Base-by-base conservation (phyloP, 2,329 filamentous ascomycete genomes). In the Sphaceloma murrayae region DNA sequence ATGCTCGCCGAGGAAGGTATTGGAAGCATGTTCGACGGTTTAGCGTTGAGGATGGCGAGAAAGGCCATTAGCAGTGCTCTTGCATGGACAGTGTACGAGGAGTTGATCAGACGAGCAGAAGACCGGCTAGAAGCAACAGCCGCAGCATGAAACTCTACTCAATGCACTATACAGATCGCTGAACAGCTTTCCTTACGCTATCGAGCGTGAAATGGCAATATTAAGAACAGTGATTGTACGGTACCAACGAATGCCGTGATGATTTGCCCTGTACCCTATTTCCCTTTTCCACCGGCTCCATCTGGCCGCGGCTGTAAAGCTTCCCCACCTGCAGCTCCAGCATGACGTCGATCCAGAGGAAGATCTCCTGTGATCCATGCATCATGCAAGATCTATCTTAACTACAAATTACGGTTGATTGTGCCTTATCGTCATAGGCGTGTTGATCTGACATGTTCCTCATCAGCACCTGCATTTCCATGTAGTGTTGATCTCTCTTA, bases 51-150 rank as follows among this genome's bases (percentile, higher is more conserved):
- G 46, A 94, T 96, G 72, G 83, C 80, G 34, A 74, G 91, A 53
- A 98, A 98, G 63, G 89, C 87, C 4, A 65, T 95, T 33, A 95
- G 88, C 62, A 89, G 83, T 43, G 91, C 91, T n/a, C 70, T 96
- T 53, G 89, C 89, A 5, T 98, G 91, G 91, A 96, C 89, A 7
- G 72, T 95, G 30, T 98, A 98, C 58, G 91, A 98, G 66, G 89
- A 95, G 62, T 64, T 95, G 54, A 82, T 96, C 50, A 70, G 88
- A 48, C 73, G 83, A 54, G 82, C 82, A 1, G 78, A 80, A 61
- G 65, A 53, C 34, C 42, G 32, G 17, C 29, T 34, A 14, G 42
- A 10, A 17, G n/a, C n/a, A n/a, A 40, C 36, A 19, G 24, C 36
- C 27, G 19, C 36, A 54, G 55, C 46, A 59, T 56, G 40, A 43